Percentiles rank a stretch among this genome's conserved stretches.
These are phyloP conservation scores for Linum lewisii DNA, from an alignment of 345 rosid genomes.

Conservation along the genomic window DNA sequence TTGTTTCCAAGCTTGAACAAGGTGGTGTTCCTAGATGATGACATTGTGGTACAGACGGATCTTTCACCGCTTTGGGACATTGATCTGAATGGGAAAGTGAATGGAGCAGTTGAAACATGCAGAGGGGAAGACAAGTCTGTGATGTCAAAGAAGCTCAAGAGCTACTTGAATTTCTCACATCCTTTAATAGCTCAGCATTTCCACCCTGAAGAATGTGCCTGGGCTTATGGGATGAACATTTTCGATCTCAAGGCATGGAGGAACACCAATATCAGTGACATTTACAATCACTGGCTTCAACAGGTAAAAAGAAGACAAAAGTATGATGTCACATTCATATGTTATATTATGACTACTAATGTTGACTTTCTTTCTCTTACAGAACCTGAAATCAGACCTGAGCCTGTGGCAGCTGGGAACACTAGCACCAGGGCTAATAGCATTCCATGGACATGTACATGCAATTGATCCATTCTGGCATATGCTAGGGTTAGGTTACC, in stretches of 20 bases:
- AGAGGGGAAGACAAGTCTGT: conserved; percentile 69
- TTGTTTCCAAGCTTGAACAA: conserved; percentile 87
- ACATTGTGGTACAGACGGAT: conserved; percentile 83
- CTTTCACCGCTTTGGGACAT: conserved; percentile 91
- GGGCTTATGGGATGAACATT: conserved; percentile 98
- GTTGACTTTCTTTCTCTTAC: conserved; percentile 17
- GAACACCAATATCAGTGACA: conserved; percentile 73
- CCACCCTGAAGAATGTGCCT: conserved; percentile 75
- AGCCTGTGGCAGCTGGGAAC: conserved; percentile 98
- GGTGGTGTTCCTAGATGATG: conserved; percentile 92
- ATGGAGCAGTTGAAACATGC: conserved; percentile 90
- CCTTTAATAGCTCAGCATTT: conserved; percentile 53
- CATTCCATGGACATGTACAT: conserved; percentile 87
- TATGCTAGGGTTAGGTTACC: conserved; percentile 93
- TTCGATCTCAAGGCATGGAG: conserved; percentile 91
- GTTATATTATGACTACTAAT: not conserved
- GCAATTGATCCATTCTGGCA: conserved; percentile 94
- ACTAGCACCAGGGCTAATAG: conserved; percentile 82
- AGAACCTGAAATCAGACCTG: conserved; percentile 88
- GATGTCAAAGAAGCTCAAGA: conserved; percentile 77
- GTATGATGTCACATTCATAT: not conserved
- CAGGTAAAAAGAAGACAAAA: conserved; percentile 36
- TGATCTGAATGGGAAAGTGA: conserved; percentile 81
- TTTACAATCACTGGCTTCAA: conserved; percentile 84
- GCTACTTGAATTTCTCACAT: conserved; percentile 86